These are phyloP conservation scores for Fusarium pseudocircinatum DNA, from an alignment of 2,329 filamentous ascomycete species.

Conservation along the genomic window DNA sequence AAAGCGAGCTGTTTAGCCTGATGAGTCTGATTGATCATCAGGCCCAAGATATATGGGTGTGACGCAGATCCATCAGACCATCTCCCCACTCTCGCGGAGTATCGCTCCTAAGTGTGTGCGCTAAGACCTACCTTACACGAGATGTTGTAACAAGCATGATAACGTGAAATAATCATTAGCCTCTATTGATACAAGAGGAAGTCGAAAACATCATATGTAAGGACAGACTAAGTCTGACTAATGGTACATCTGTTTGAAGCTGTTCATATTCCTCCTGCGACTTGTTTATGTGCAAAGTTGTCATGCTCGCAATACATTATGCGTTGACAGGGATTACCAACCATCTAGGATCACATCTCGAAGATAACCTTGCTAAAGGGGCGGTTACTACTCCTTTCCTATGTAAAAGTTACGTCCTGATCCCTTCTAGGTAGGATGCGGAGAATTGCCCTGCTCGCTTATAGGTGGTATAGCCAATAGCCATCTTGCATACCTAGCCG, in stretches of 20 bases:
- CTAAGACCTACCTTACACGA: background rate
- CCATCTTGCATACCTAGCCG: background rate
- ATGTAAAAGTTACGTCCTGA: background rate
- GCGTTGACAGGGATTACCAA: accelerated
- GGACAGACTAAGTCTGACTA: too few relatives aligned
- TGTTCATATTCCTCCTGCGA: accelerated
- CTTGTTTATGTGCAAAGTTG: background rate
- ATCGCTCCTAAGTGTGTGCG: background rate
- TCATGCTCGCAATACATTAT: background rate
- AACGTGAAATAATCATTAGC: too few relatives aligned
- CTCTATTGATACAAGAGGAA: too few relatives aligned
- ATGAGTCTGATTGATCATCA: background rate
- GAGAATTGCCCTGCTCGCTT: background rate
- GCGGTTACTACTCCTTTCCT: too few relatives aligned
- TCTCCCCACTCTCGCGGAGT: background rate
- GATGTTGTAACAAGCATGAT: background rate
- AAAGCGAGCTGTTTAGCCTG: background rate
- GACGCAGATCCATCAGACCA: background rate
- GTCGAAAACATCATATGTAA: background rate
- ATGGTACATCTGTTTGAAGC: background rate
- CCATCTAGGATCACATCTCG: background rate
- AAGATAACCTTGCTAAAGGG: background rate
- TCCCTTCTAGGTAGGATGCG: background rate
- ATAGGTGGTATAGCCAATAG: background rate
- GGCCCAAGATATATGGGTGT: background rate